Conservation (phyloP, 176 grass and related monocot genomes). For the maize (Zea mays) region DNA sequence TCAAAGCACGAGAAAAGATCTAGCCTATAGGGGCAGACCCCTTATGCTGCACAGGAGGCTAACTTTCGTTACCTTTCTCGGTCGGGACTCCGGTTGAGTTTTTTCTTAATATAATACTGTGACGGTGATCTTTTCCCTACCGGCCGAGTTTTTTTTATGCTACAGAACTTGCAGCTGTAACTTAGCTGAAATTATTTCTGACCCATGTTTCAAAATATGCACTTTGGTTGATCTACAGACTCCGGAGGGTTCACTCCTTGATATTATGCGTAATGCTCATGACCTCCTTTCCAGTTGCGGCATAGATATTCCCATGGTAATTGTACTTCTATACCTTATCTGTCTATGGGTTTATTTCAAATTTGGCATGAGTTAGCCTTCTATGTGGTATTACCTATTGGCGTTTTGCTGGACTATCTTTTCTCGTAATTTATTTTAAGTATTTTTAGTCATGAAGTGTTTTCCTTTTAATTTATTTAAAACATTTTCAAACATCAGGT, state of each 20-base stretch:
- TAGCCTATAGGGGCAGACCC: too few species aligned
- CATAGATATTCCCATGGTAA: constrained; percentile 74
- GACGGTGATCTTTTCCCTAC: too few species aligned
- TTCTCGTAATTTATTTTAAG: constrained; percentile 22
- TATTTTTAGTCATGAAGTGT: background rate
- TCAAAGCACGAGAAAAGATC: too few species aligned
- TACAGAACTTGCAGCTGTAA: background rate
- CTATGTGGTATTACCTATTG: background rate
- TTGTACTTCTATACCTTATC: constrained; percentile 17
- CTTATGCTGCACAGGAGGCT: too few species aligned
- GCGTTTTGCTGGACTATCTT: constrained; percentile 8
- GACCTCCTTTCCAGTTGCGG: constrained; percentile 74
- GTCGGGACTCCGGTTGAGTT: too few species aligned
- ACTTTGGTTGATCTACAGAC: constrained; percentile 61
- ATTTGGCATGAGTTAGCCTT: constrained; percentile 15
- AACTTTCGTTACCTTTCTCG: too few species aligned
- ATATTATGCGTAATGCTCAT: constrained; percentile 95
- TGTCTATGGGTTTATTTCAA: constrained; percentile 14
- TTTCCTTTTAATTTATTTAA: constrained; percentile 27
- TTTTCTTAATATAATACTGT: too few species aligned
- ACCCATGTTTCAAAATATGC: constrained; percentile 33
- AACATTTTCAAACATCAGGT: constrained; percentile 57
- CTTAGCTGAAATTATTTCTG: constrained; percentile 8
- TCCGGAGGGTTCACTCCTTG: constrained; percentile 92
- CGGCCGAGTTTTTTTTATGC: background rate